Conservation (phyloP, 106 monocot genomes). For the Ottelia alismoides region DNA sequence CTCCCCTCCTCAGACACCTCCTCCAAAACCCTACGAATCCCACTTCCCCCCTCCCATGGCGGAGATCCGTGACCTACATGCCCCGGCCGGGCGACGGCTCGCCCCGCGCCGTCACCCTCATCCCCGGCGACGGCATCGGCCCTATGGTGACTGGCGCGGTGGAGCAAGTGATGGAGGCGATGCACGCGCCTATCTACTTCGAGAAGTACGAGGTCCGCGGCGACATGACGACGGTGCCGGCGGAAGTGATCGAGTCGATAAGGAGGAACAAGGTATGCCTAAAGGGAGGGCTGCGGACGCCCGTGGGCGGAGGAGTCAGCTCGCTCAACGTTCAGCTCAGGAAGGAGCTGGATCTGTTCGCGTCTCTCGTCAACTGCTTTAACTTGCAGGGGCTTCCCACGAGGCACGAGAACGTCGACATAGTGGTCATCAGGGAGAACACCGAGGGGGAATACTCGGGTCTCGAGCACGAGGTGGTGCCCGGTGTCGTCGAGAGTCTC, state of each 20-base stretch:
- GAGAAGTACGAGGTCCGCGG: conserved; percentile 43
- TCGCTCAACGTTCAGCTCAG: conserved; percentile 49
- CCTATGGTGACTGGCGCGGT: conserved; percentile 50
- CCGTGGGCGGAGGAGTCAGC: conserved; percentile 52
- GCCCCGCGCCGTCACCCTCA: conserved; percentile 34
- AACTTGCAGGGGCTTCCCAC: conserved; percentile 41
- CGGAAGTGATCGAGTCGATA: conserved; percentile 45
- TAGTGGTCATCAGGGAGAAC: conserved; percentile 63
- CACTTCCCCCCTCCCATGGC: neutral
- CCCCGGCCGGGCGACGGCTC: conserved; percentile 53
- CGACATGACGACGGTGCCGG: conserved; percentile 38
- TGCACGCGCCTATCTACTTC: conserved; percentile 44
- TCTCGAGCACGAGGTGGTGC: conserved; percentile 57
- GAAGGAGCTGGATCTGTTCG: conserved; percentile 61
- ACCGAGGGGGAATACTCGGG: conserved; percentile 60
- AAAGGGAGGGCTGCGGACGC: conserved; percentile 40
- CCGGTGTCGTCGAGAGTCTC: conserved; percentile 37
- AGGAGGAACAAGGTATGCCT: conserved; percentile 52
- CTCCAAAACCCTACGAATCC: conserved; percentile 4
- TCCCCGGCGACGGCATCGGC: conserved; percentile 61
- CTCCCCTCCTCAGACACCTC: conserved; percentile 18
- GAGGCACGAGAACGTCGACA: conserved; percentile 55
- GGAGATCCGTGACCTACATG: conserved; percentile 50
- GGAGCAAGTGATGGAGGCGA: conserved; percentile 46
- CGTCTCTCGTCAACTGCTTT: conserved; percentile 50